Evolutionary conservation across 345 rosid species (phyloP), one percentile per base, ranked within the genome.

Genomic region (Eutrema yunnanense): DNA sequence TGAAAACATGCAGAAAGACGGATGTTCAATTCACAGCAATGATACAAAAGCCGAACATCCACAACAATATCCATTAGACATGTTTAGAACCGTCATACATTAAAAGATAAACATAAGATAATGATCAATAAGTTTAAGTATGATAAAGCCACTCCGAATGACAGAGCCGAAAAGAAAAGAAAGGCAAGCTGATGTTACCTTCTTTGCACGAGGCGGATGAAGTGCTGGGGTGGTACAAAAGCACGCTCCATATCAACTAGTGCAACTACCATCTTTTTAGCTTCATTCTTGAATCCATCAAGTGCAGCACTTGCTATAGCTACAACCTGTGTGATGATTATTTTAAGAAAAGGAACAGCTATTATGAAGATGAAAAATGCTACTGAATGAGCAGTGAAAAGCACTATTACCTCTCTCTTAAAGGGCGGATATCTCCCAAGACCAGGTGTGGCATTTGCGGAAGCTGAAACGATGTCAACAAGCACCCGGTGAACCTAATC

Each of bases 371-470:
- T 16, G 37, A 67, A 32, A 63, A 50, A 41, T 16, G 13, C 22
- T 66, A 49, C 37, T 27, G 60, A 58, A 57, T 52, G 19, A 33
- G 64, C 60, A 49, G 5, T 33, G 42, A 53, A 47, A 53, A 26
- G 22, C 60, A 67, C n/a, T 61, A 30, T 73, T 59, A 90, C 96
- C 93, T 90, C 96, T 86, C 91, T 82, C 84, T 90, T 88, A 64
- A 90, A 88, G 40, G 96, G 88, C 76, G 93, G 93, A 59, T 90
- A 90, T 81, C 93, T 86, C 74, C 92, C 96, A 73, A 90, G 86
- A 69, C 93, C 96, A 30, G 90, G 87, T 34, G 94, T 90, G 29
- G 87, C 83, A 82, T 83, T 90, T 26, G 92, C 94, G 50, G 96
- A 58, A 51, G 96, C 71, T 71, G 90, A 86, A 63, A 90, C 93